Evolutionary conservation across 495 filamentous ascomycete species (phyloP), one percentile per base, ranked within the genome.

Genomic region (Podospora appendiculata): DNA sequence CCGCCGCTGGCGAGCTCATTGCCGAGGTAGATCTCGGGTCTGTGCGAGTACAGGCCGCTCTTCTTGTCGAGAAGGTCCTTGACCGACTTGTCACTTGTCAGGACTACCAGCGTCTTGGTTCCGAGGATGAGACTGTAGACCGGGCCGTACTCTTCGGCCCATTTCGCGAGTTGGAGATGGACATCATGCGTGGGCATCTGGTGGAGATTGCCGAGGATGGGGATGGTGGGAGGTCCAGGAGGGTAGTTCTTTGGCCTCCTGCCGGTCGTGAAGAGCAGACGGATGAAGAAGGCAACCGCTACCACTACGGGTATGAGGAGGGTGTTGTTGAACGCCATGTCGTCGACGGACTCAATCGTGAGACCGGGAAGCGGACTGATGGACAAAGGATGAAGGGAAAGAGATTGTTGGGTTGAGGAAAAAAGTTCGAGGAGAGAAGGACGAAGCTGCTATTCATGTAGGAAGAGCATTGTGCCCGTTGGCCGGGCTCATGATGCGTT

Each of bases 101-200:
- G 55, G 2, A 72, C 62, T 13, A 72, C 56, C 42, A 68, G 45
- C 17, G 48, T 51, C 48, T 67, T 69, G 50, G 68, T 64, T n/a
- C 68, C 69, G 17, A 72, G 61, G 40, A 72, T 72, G 35, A 72
- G 57, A 19, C 61, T 65, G 57, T 69, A 71, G 34, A 71, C 58
- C 1, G 68, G 68, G 34, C 68, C 68, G 52, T 70, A 71, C 42
- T 67, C 58, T n/a, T 60, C 48, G 25, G 62, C 68, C 68, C 67
- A 71, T 41, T 64, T 67, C 46, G 65, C 55, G 44, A 71, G 70
- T 36, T 70, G 67, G 14, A 69, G 53, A 58, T 71, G 62, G 8
- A 53, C 55, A 58, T 69, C 58, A 3, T 41, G 46, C 13, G 25
- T 60, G 10, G 66, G 64, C 57, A 70, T 65, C 56, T 62, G 57